phyloP scores from a whole-genome alignment of 148 eudicot genomes.

The Simmondsia chinensis region DNA sequence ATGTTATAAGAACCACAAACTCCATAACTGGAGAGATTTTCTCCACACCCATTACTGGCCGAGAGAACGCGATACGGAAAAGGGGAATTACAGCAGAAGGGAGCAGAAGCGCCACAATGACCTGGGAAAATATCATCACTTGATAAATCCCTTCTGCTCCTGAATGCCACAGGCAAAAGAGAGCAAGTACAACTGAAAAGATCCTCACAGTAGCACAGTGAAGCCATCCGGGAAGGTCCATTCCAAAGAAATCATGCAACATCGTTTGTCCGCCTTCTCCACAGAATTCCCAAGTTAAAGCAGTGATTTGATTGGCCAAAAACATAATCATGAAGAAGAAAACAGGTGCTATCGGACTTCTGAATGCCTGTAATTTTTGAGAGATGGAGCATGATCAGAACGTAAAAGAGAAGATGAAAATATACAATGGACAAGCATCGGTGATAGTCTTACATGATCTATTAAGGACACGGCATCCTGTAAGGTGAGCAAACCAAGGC shows the following conservation, averaged over 20 bases:
- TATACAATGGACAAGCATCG: no score
- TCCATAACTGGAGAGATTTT: constrained; percentile 65
- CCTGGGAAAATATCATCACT: constrained; percentile 68
- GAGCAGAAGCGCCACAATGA: constrained; percentile 70
- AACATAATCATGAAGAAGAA: constrained; percentile 45
- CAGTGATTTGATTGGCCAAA: constrained; percentile 67
- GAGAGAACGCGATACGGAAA: constrained; percentile 72
- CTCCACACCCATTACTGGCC: constrained; percentile 63
- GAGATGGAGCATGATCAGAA: no score
- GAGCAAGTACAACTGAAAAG: constrained; percentile 59
- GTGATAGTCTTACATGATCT: constrained; percentile 57
- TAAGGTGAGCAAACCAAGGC: constrained; percentile 60
- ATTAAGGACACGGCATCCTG: constrained; percentile 72
- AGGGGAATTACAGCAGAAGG: constrained; percentile 91
- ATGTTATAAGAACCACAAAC: constrained; percentile 48
- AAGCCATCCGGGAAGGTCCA: constrained; percentile 89
- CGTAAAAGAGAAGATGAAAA: no score
- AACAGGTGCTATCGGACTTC: constrained; percentile 45
- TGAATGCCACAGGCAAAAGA: constrained; percentile 62
- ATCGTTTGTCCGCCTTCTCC: constrained; percentile 49
- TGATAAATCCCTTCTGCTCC: constrained; percentile 91
- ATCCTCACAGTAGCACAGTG: constrained; percentile 74
- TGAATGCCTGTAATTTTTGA: constrained; percentile 52
- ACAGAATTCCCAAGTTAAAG: constrained; percentile 63
- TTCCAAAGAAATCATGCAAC: constrained; percentile 50